Conservation (phyloP, 2,329 filamentous ascomycete species). For the Coniochaeta pulveracea region DNA sequence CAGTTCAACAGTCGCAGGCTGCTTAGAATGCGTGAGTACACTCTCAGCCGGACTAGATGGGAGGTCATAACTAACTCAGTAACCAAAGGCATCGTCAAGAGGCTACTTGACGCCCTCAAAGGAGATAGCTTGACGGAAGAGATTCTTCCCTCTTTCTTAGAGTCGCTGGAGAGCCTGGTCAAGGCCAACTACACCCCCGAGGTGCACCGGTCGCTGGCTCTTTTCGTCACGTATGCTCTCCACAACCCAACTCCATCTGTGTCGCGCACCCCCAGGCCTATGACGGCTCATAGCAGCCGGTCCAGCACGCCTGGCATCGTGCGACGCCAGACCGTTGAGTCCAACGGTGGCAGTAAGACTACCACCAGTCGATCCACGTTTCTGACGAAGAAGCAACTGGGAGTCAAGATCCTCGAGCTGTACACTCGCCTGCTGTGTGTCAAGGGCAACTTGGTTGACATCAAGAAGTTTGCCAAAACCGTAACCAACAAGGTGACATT, state of each 20-base stretch:
- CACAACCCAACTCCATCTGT: conserved; percentile 44
- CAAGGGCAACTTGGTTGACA: conserved; percentile 52
- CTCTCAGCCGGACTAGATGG: too few relatives aligned
- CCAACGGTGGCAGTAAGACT: conserved; percentile 8
- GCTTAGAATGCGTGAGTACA: conserved; percentile 70
- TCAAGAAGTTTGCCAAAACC: conserved; percentile 82
- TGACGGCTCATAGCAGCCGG: conserved; percentile 21
- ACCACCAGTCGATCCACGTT: conserved; percentile 21
- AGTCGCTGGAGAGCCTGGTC: conserved; percentile 68
- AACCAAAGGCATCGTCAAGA: conserved; percentile 80
- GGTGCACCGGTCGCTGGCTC: conserved; percentile 72
- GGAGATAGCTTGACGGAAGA: conserved; percentile 65
- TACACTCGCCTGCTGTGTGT: conserved; percentile 72
- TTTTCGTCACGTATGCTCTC: conserved; percentile 89
- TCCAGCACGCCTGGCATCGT: conserved; percentile 26
- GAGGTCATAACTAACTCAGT: too few relatives aligned
- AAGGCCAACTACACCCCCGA: conserved; percentile 74
- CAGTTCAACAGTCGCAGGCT: conserved; percentile 85
- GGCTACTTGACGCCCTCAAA: conserved; percentile 82
- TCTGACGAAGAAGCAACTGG: conserved; percentile 58
- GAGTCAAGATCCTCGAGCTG: conserved; percentile 63
- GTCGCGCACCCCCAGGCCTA: conserved; percentile 38
- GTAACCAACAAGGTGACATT: conserved; percentile 79
- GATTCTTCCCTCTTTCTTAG: conserved; percentile 64
- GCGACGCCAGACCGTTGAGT: conserved; percentile 25